These are phyloP conservation scores for Boletus subparvulus DNA, from an alignment of 768 basidiomycete genomes.

Conservation along the genomic window DNA sequence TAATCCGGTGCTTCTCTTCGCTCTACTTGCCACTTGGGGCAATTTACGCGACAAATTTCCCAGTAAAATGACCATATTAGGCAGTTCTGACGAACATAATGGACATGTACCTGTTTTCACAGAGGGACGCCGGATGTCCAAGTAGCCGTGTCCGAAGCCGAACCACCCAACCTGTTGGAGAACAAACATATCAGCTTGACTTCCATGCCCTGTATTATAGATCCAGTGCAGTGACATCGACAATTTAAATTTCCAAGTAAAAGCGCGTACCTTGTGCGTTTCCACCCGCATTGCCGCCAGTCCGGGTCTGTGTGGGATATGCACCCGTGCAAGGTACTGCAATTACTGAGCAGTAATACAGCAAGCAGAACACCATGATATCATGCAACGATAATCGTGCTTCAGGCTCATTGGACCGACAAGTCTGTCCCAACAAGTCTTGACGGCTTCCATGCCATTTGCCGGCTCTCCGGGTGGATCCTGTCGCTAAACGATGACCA, in stretches of 20 bases:
- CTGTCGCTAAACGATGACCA: constrained; percentile 18
- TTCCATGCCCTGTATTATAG: constrained; percentile 2
- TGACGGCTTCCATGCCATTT: constrained; percentile 2
- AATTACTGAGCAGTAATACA: constrained; percentile 8
- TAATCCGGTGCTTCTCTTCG: constrained; percentile 27
- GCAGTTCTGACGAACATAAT: constrained; percentile 1
- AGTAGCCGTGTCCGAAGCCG: constrained; percentile 23
- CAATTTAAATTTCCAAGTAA: constrained; percentile 1
- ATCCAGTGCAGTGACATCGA: constrained; percentile 25
- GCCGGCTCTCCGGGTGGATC: constrained; percentile 7
- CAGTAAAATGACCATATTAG: background rate
- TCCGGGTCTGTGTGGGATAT: background rate
- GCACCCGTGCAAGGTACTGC: constrained; percentile 8
- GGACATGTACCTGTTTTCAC: background rate
- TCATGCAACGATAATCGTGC: background rate
- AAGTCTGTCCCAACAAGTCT: background rate
- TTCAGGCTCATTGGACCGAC: background rate
- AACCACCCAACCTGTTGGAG: constrained; percentile 2
- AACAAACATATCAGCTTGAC: constrained; percentile 5
- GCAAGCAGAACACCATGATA: constrained; percentile 4
- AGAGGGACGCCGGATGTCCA: constrained; percentile 13
- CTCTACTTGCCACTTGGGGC: constrained; percentile 5
- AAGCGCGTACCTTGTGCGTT: constrained; percentile 18
- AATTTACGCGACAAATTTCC: background rate
- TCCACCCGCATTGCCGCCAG: constrained; percentile 18